Conservation (phyloP, 2,329 filamentous ascomycete genomes). For the Cercospora sp. region DNA sequence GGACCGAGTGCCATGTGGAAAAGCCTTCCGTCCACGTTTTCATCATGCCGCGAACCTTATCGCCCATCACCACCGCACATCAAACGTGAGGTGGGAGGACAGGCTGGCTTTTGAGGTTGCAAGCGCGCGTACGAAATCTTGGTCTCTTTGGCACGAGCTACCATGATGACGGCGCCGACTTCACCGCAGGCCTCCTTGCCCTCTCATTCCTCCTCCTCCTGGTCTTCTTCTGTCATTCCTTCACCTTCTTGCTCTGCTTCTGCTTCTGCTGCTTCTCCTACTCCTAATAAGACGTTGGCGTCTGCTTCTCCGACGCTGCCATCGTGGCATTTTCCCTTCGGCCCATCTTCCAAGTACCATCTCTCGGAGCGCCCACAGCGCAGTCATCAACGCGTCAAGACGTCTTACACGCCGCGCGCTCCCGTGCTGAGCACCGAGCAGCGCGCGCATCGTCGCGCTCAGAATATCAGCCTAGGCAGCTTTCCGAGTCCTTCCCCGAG, state of each 20-base stretch:
- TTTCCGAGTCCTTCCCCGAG: constrained; percentile 17
- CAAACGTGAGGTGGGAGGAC: constrained; percentile 5
- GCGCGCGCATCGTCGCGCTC: constrained; percentile 34
- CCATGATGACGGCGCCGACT: constrained; percentile 16
- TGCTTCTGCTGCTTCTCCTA: constrained; percentile 17
- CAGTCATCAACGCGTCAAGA: constrained; percentile 26
- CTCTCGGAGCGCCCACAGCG: constrained; percentile 25
- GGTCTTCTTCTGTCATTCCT: constrained; percentile 13
- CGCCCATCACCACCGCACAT: constrained; percentile 10
- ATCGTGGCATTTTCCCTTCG: constrained; percentile 36
- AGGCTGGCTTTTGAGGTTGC: constrained; percentile 9
- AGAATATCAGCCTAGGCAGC: constrained; percentile 25
- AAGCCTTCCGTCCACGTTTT: constrained; percentile 7
- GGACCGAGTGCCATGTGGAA: background rate
- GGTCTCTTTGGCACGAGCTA: constrained; percentile 15
- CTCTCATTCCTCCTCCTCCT: constrained; percentile 22
- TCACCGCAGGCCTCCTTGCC: constrained; percentile 20
- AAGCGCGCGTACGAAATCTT: constrained; percentile 9
- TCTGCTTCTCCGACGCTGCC: constrained; percentile 17
- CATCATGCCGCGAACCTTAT: constrained; percentile 4
- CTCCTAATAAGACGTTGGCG: constrained; percentile 9
- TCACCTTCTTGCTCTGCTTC: constrained; percentile 13
- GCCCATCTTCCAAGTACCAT: constrained; percentile 38
- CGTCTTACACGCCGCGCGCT: constrained; percentile 28
- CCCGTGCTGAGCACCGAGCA: constrained; percentile 34